Evolutionary conservation across 2,329 filamentous ascomycete genomes (phyloP).

Genomic region (Tolypocladium tundrense): DNA sequence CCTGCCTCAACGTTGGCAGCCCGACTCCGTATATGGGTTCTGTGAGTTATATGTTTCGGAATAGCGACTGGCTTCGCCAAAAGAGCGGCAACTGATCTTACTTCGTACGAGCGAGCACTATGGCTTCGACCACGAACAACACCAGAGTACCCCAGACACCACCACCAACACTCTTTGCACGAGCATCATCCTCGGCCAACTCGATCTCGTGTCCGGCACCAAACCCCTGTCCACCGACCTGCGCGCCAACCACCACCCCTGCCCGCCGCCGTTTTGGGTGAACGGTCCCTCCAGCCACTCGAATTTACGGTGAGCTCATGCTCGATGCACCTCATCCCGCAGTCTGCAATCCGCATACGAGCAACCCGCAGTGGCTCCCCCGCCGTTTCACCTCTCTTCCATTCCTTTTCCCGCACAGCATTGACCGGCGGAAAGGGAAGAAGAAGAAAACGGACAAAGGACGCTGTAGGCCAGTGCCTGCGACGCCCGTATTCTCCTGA

Average conservation of each 20-base stretch:
- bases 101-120: too few species aligned
- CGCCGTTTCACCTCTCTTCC: neutral
- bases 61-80: too few species aligned
- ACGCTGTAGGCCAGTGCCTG: neutral
- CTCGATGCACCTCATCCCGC: neutral
- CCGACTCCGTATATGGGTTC: too few species aligned
- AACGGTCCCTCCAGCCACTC: conserved; percentile 14
- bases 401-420: neutral
- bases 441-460: neutral
- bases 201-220: neutral
- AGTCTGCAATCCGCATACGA: neutral
- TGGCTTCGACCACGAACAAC: too few species aligned
- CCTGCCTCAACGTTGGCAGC: too few species aligned
- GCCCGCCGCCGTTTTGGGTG: neutral
- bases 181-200: neutral
- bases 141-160: too few species aligned
- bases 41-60: too few species aligned
- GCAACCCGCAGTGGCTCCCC: neutral
- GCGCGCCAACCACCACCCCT: neutral
- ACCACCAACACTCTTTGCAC: too few species aligned
- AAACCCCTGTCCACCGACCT: neutral
- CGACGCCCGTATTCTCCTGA: neutral
- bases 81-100: too few species aligned
- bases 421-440: neutral
- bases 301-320: conserved; percentile 17